Evolutionary conservation across 768 basidiomycete species (phyloP).

Genomic region (Pulveroboletus sp.): DNA sequence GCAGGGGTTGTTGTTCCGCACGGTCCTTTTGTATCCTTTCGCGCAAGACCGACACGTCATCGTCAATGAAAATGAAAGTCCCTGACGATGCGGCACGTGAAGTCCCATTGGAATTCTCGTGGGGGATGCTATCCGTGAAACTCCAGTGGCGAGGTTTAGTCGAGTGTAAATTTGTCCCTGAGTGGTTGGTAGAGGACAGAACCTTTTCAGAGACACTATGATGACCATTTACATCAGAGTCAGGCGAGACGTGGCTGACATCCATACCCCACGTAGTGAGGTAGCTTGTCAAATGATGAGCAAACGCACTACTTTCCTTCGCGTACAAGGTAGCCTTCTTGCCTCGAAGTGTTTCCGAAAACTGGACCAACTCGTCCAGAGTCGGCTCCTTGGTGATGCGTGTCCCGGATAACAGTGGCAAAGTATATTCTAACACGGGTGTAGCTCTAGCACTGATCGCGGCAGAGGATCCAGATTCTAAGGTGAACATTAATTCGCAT

Average conservation of each 20-base stretch:
- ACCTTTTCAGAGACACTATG: slow-evolving; percentile 17
- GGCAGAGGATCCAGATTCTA: slow-evolving; percentile 59
- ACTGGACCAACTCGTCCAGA: slow-evolving; percentile 70
- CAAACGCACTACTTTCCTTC: slow-evolving; percentile 83
- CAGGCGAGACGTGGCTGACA: slow-evolving; percentile 73
- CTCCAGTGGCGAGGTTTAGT: slow-evolving; percentile 25
- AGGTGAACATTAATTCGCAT: slow-evolving; percentile 62
- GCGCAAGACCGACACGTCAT: slow-evolving; percentile 79
- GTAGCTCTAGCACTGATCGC: slow-evolving; percentile 37
- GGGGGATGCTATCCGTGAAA: slow-evolving; percentile 12
- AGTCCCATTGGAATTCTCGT: slow-evolving; percentile 22
- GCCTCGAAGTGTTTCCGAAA: slow-evolving; percentile 80
- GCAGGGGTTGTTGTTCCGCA: slow-evolving; percentile 42
- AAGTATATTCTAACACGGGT: slow-evolving; percentile 46
- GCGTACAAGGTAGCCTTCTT: slow-evolving; percentile 85
- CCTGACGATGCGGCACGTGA: slow-evolving; percentile 26
- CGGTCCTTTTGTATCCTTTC: slow-evolving; percentile 70
- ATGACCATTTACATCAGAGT: slow-evolving; percentile 48
- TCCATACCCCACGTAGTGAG: slow-evolving; percentile 96
- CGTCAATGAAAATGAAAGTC: slow-evolving; percentile 90
- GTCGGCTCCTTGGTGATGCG: slow-evolving; percentile 68
- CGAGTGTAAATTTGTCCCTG: slow-evolving; percentile 3
- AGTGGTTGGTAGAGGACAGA: slow-evolving; percentile 7
- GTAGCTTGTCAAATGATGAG: slow-evolving; percentile 90
- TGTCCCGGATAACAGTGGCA: slow-evolving; percentile 47